A percentile compares a stretch with the other conserved stretches of the same genome.
Conservation (phyloP, 805 yeast genomes). For the Candida ortonii region DNA sequence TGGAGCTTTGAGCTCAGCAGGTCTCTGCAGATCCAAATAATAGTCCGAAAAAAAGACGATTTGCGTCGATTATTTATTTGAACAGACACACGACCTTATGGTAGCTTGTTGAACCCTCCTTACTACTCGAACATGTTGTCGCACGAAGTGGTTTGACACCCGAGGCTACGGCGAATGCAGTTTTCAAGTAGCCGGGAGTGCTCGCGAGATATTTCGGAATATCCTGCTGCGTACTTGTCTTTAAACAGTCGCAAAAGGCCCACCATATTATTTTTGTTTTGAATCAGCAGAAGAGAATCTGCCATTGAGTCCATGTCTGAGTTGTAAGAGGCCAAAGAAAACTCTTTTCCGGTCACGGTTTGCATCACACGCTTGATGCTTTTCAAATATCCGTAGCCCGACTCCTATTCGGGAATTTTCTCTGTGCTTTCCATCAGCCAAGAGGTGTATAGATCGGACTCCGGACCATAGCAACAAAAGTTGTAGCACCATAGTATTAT, state of each 20-base stretch:
- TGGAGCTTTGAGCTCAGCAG: no score
- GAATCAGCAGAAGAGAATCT: conserved; percentile 32
- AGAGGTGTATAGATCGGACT: conserved; percentile 31
- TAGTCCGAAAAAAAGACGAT: no score
- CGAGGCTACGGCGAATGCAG: conserved; percentile 50
- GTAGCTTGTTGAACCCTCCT: background rate
- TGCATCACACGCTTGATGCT: conserved; percentile 40
- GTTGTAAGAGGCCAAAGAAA: conserved; percentile 9
- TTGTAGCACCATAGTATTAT: conserved; percentile 47
- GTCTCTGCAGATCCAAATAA: no score
- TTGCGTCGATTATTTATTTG: no score
- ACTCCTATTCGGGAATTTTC: conserved; percentile 38
- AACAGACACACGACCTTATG: no score
- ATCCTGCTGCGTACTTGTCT: conserved; percentile 33
- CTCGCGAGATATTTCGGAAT: conserved; percentile 55
- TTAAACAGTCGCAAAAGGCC: conserved; percentile 47
- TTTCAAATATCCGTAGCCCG: conserved; percentile 44
- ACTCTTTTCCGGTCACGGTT: conserved; percentile 20
- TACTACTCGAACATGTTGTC: conserved; percentile 41
- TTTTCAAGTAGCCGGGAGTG: conserved; percentile 45
- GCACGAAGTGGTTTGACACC: conserved; percentile 43
- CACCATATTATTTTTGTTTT: conserved; percentile 43
- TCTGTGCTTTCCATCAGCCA: conserved; percentile 3
- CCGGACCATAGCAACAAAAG: conserved; percentile 46
- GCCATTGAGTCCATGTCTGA: conserved; percentile 25